These are phyloP conservation scores for Nicotiana paniculata DNA, from an alignment of 257 asterid genomes.

Conservation along the genomic window DNA sequence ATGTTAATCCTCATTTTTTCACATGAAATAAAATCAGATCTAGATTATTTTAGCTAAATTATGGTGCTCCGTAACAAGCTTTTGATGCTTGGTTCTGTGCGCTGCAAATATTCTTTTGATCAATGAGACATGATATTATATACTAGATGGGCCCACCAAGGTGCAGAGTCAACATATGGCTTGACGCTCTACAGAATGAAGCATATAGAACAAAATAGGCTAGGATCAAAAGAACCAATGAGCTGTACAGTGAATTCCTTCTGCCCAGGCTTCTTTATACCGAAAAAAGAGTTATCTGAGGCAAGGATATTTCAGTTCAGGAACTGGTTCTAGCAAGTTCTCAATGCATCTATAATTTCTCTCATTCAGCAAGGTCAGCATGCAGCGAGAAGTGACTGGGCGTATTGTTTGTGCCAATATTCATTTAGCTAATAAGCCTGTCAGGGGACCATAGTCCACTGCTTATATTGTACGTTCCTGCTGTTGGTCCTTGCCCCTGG, in stretches of 20 bases:
- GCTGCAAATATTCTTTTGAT: background rate
- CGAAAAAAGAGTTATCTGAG: background rate
- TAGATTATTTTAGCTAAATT: background rate
- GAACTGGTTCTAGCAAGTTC: background rate
- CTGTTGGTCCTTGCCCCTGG: background rate
- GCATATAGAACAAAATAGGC: background rate
- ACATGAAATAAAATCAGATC: background rate
- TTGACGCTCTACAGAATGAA: background rate
- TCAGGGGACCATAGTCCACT: background rate
- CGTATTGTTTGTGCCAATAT: background rate
- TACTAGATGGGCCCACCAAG: background rate
- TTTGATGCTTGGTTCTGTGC: background rate
- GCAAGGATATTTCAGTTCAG: background rate
- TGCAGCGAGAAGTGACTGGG: background rate
- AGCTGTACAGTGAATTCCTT: background rate
- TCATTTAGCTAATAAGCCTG: background rate
- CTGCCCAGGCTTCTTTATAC: background rate
- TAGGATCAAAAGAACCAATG: background rate
- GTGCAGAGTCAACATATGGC: background rate
- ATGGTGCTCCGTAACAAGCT: background rate
- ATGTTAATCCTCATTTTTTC: background rate
- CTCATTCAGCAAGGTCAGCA: background rate
- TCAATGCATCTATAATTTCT: background rate
- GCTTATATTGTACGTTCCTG: background rate
- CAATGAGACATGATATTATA: background rate